Conservation (phyloP, 2,329 filamentous ascomycete genomes). For the Xylaria sp. region DNA sequence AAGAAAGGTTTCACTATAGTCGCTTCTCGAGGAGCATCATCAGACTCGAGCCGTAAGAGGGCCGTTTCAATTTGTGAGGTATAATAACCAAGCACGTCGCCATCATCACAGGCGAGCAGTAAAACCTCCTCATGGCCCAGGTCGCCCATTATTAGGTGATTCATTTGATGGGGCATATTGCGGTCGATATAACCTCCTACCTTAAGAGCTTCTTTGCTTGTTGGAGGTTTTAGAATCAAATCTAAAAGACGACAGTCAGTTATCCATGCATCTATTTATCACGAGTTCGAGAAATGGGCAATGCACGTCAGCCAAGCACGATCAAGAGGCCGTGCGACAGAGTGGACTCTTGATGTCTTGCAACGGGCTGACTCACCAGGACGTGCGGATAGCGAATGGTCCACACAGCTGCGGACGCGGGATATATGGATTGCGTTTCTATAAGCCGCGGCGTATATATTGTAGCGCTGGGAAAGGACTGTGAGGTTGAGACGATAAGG, state of each 20-base stretch:
- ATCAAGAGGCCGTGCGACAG: no score
- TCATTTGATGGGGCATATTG: conserved; percentile 69
- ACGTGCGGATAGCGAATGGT: conserved; percentile 59
- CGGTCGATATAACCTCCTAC: conserved; percentile 66
- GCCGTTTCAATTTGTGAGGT: conserved; percentile 60
- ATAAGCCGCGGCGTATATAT: conserved; percentile 73
- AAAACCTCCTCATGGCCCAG: conserved; percentile 77
- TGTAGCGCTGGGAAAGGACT: conserved; percentile 66
- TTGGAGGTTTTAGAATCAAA: conserved; percentile 60
- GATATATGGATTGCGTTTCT: conserved; percentile 68
- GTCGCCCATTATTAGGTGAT: conserved; percentile 75
- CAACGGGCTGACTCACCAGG: conserved; percentile 48
- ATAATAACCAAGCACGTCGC: conserved; percentile 78
- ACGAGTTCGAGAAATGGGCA: not conserved
- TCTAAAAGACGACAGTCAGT: conserved; percentile 45
- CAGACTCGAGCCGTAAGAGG: conserved; percentile 43
- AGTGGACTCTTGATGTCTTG: not conserved
- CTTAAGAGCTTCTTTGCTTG: conserved; percentile 53
- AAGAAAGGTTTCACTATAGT: conserved; percentile 66
- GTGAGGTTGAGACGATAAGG: conserved; percentile 66
- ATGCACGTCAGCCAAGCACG: not conserved
- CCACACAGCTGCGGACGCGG: conserved; percentile 58
- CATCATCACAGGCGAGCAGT: conserved; percentile 76
- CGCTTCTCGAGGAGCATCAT: conserved; percentile 41
- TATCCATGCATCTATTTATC: not conserved